Percentiles rank a stretch among this genome's conserved stretches.
Conservation (phyloP, 805 yeast species). For the Clavispora phyllophila region DNA sequence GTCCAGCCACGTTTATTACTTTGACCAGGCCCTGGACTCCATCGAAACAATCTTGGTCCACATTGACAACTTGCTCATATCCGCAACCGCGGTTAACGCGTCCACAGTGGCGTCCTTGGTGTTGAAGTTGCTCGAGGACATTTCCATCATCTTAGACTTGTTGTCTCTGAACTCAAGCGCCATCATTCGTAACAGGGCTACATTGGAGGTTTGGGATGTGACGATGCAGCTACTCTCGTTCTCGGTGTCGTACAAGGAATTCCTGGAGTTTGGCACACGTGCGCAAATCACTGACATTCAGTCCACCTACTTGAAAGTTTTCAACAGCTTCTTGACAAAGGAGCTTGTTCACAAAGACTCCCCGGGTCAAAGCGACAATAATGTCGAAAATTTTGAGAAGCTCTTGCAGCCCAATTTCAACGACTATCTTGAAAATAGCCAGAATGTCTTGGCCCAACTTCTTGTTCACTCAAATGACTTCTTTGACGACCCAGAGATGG, state of each 20-base stretch:
- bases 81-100: constrained; percentile 5
- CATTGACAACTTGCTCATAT: constrained; percentile 26
- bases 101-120: constrained; percentile 17
- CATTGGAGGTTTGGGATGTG: constrained; percentile 40
- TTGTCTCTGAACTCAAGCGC: constrained; percentile 29
- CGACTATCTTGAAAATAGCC: constrained; percentile 36
- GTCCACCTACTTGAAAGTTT: constrained; percentile 33
- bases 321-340: constrained; percentile 29
- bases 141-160: constrained; percentile 25
- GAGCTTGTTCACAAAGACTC: constrained; percentile 19
- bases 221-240: constrained; percentile 30
- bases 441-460: constrained; percentile 37
- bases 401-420: constrained; percentile 37
- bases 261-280: constrained; percentile 7
- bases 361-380: constrained; percentile 7
- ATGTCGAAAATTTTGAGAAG: constrained; percentile 13
- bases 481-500: constrained; percentile 19
- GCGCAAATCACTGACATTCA: constrained; percentile 31
- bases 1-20: constrained; percentile 75
- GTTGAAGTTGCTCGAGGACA: constrained; percentile 26
- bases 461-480: constrained; percentile 33
- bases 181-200: constrained; percentile 40
- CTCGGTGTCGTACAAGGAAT: constrained; percentile 10
- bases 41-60: constrained; percentile 58
- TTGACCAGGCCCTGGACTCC: constrained; percentile 82